Percentiles rank a stretch among this genome's conserved stretches.
Evolutionary conservation across 2,329 filamentous ascomycete genomes (phyloP).

Genomic region (Capronia americana): DNA sequence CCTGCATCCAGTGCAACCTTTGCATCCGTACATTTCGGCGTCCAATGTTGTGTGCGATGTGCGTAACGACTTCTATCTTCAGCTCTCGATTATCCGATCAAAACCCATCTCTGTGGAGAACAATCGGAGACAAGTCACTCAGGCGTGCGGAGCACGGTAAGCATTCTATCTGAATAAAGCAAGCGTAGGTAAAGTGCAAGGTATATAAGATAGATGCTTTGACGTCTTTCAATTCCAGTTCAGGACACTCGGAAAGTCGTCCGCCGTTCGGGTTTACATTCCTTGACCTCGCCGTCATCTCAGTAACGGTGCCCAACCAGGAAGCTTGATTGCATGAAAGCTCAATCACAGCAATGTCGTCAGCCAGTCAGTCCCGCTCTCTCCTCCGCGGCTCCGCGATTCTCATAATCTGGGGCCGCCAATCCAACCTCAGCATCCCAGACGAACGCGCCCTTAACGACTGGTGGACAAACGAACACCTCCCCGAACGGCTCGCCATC

Average conservation of each 20-base stretch:
- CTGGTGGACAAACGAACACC: slow-evolving; percentile 33
- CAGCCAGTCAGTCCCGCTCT: not conserved
- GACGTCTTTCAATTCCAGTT: not conserved
- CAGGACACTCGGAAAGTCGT: not conserved
- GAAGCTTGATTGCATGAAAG: not conserved
- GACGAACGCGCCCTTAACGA: slow-evolving; percentile 25
- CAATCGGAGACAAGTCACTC: not conserved
- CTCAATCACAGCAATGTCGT: not conserved
- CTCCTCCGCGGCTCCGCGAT: slow-evolving; percentile 26
- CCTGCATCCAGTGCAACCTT: not conserved
- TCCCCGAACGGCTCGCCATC: slow-evolving; percentile 26
- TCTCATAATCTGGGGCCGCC: slow-evolving; percentile 27
- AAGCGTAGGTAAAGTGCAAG: not conserved
- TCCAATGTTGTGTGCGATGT: not conserved
- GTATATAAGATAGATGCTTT: not conserved
- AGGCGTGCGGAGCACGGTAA: slow-evolving; percentile 11
- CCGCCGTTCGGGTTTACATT: not conserved
- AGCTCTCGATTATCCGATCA: slow-evolving; percentile 3
- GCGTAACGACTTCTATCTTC: not conserved
- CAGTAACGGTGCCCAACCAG: not conserved
- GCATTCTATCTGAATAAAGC: not conserved
- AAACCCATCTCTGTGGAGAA: slow-evolving; percentile 1
- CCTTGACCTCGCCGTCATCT: not conserved
- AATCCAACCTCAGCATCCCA: slow-evolving; percentile 1
- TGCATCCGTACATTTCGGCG: not conserved